These are phyloP conservation scores for Alternaria triticimaculans DNA, from an alignment of 2,329 filamentous ascomycete genomes.

Conservation along the genomic window DNA sequence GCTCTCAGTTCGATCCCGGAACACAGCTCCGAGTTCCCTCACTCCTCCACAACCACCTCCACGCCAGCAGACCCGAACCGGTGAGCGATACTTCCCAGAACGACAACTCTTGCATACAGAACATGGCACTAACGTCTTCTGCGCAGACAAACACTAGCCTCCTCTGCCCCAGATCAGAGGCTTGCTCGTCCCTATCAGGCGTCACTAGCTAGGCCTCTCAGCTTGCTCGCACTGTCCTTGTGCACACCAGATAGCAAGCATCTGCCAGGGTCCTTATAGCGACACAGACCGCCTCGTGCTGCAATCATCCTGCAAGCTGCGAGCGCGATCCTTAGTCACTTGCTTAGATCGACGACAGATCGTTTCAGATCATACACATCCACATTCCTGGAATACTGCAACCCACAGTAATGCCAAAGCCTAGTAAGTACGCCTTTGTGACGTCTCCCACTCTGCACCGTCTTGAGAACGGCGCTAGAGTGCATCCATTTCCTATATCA, in stretches of 20 bases:
- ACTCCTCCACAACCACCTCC: conserved; percentile 17
- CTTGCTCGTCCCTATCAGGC: conserved; percentile 42
- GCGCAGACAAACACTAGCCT: conserved; percentile 42
- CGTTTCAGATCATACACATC: conserved; percentile 49
- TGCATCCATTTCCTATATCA: conserved; percentile 35
- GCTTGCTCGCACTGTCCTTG: conserved; percentile 46
- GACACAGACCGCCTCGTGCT: conserved; percentile 49
- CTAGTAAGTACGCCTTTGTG: conserved; percentile 48
- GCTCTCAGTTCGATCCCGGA: conserved; percentile 24
- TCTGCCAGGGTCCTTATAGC: conserved; percentile 40
- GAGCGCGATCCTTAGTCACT: conserved; percentile 46
- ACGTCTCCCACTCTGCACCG: conserved; percentile 35
- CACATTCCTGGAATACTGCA: conserved; percentile 47
- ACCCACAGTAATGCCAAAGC: conserved; percentile 49
- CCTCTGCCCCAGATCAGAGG: conserved; percentile 28
- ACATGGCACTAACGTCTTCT: conserved; percentile 37
- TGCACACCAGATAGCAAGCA: conserved; percentile 43
- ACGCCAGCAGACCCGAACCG: conserved; percentile 26
- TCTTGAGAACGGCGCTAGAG: conserved; percentile 40
- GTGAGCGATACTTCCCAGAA: conserved; percentile 33
- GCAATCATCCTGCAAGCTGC: conserved; percentile 41
- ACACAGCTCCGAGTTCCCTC: conserved; percentile 38
- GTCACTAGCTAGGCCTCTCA: conserved; percentile 34
- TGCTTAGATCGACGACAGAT: conserved; percentile 42
- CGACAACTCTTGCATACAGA: conserved; percentile 20